Evolutionary conservation across 768 basidiomycete genomes (phyloP).

Genomic region (Rubroboletus pulcherrimus): DNA sequence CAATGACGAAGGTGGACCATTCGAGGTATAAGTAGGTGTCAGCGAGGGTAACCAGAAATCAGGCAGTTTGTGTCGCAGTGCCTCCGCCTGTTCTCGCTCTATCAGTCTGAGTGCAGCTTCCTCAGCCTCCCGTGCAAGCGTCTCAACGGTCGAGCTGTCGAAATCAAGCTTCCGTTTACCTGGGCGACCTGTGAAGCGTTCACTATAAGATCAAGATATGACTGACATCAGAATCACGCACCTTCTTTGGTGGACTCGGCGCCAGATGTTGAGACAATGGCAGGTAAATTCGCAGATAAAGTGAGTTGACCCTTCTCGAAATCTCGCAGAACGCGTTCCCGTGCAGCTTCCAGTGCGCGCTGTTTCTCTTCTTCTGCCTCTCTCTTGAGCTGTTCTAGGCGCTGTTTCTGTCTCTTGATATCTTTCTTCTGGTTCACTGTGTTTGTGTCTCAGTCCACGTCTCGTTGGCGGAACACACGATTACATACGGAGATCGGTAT

Average conservation of each 20-base stretch:
- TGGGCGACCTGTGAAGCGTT: conserved; percentile 43
- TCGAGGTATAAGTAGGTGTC: conserved; percentile 74
- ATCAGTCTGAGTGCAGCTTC: conserved; percentile 81
- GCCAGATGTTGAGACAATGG: conserved; percentile 37
- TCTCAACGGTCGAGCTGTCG: conserved; percentile 66
- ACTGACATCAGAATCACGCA: conserved; percentile 19
- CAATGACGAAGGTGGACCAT: conserved; percentile 59
- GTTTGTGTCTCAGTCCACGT: conserved; percentile 10
- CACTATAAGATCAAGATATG: background rate
- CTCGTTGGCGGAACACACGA: conserved; percentile 2
- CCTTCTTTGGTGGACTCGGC: conserved; percentile 34
- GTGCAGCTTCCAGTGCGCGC: conserved; percentile 66
- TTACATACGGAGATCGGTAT: conserved; percentile 72
- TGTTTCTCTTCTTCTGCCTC: conserved; percentile 79
- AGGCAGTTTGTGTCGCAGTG: conserved; percentile 83
- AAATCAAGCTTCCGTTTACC: conserved; percentile 87
- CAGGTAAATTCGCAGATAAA: conserved; percentile 44
- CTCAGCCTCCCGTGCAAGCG: conserved; percentile 76
- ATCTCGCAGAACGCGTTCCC: conserved; percentile 85
- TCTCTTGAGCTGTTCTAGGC: conserved; percentile 66
- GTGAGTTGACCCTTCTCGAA: conserved; percentile 86
- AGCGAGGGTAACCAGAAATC: conserved; percentile 97
- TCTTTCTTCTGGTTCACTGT: conserved; percentile 86
- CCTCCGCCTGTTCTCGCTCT: conserved; percentile 81
- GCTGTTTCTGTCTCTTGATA: conserved; percentile 86